Conservation (phyloP, 73 alveolate genomes). For the Paramecium bursaria region DNA sequence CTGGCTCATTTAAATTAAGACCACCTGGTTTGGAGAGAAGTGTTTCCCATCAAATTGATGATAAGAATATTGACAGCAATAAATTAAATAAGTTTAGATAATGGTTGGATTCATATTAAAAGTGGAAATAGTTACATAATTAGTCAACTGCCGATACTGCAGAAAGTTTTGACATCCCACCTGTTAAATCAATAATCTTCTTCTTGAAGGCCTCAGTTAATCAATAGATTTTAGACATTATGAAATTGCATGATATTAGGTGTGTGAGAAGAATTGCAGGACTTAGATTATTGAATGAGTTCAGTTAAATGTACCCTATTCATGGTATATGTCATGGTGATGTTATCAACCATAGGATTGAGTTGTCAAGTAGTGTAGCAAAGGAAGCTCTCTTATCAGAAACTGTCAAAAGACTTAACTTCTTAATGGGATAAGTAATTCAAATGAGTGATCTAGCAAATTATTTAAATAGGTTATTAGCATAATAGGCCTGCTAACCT, state of each 20-base stretch:
- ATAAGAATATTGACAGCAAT: constrained; percentile 61
- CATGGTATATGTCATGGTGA: background rate
- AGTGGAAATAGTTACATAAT: constrained; percentile 61
- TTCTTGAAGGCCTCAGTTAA: constrained; percentile 46
- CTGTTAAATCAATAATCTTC: constrained; percentile 57
- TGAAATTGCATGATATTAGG: constrained; percentile 59
- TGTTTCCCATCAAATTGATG: constrained; percentile 63
- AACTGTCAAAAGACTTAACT: constrained; percentile 39
- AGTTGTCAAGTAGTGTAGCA: background rate
- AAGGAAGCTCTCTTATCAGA: constrained; percentile 13
- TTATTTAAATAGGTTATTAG: background rate
- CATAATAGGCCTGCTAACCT: background rate
- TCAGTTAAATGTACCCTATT: background rate
- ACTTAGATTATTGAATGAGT: constrained; percentile 41
- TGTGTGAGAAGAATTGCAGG: constrained; percentile 69
- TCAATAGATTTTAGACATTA: constrained; percentile 3
- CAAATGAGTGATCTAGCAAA: constrained; percentile 22
- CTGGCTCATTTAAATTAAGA: constrained; percentile 15
- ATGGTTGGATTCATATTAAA: constrained; percentile 68
- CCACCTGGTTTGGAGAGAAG: constrained; percentile 68
- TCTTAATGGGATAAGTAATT: constrained; percentile 27
- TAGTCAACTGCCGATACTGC: constrained; percentile 12
- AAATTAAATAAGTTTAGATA: constrained; percentile 59
- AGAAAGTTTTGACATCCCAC: constrained; percentile 56
- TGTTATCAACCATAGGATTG: constrained; percentile 10